These are phyloP conservation scores for Amphicarpaea edgeworthii DNA, from an alignment of 306 rosid genomes.

Conservation along the genomic window DNA sequence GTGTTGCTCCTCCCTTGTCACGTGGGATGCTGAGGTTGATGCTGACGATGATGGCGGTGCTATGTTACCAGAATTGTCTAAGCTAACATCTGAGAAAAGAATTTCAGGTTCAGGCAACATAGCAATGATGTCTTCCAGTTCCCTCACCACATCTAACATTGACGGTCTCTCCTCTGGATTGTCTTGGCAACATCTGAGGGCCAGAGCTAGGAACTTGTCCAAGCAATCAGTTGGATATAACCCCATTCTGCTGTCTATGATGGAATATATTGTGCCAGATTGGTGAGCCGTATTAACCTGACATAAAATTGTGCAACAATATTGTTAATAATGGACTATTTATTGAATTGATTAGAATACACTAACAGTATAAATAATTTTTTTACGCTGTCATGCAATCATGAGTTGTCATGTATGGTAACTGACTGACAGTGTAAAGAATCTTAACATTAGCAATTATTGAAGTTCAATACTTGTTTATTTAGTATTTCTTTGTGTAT, in stretches of 20 bases:
- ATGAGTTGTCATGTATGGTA: not conserved
- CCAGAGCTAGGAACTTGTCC: constrained; percentile 61
- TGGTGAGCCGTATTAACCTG: constrained; percentile 68
- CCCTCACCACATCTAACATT: constrained; percentile 77
- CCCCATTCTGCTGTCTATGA: constrained; percentile 70
- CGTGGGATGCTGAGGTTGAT: constrained; percentile 43
- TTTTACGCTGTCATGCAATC: not conserved
- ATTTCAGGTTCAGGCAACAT: constrained; percentile 63
- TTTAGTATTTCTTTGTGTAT: not conserved
- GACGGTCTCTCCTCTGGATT: constrained; percentile 64
- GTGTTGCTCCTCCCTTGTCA: constrained; percentile 48
- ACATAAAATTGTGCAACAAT: constrained; percentile 26
- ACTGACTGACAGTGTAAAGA: not conserved
- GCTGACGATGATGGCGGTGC: constrained; percentile 52
- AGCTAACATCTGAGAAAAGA: constrained; percentile 50
- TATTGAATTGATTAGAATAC: not conserved
- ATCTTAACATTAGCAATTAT: not conserved
- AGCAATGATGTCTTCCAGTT: constrained; percentile 65
- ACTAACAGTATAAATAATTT: not conserved
- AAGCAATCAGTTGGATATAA: constrained; percentile 60
- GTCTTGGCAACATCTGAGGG: constrained; percentile 77
- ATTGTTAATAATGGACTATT: not conserved
- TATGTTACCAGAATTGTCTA: constrained; percentile 47
- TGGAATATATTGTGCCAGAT: constrained; percentile 57
- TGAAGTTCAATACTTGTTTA: not conserved